Evolutionary conservation across 2,329 filamentous ascomycete genomes (phyloP).

Genomic region (Paraconiothyrium sp.): DNA sequence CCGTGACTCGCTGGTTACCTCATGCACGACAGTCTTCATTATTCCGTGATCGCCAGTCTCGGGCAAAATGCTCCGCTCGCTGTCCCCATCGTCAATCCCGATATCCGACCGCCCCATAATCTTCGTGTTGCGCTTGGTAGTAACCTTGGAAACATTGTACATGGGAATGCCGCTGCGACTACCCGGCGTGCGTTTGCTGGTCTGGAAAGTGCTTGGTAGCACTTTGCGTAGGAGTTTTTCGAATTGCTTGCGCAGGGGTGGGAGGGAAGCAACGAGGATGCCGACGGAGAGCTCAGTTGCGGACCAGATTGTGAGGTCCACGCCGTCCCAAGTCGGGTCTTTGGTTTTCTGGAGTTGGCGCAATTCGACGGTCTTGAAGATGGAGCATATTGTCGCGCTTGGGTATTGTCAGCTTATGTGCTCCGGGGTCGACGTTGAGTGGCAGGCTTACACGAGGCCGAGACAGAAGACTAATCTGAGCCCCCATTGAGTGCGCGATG

Average conservation of each 20-base stretch:
- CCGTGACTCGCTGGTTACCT: constrained; percentile 25
- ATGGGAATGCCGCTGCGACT: constrained; percentile 25
- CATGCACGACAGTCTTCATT: constrained; percentile 32
- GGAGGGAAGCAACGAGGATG: constrained; percentile 35
- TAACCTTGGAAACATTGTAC: constrained; percentile 23
- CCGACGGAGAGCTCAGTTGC: constrained; percentile 35
- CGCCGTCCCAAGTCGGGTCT: constrained; percentile 37
- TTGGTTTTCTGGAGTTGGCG: constrained; percentile 29
- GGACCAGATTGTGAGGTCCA: constrained; percentile 37
- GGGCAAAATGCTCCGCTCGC: constrained; percentile 30
- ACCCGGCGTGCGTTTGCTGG: constrained; percentile 20
- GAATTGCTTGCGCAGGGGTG: constrained; percentile 39
- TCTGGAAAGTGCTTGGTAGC: constrained; percentile 26
- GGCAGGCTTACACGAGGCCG: constrained; percentile 32
- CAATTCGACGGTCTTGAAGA: constrained; percentile 39
- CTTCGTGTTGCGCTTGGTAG: constrained; percentile 20
- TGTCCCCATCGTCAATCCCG: constrained; percentile 30
- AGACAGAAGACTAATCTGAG: constrained; percentile 39
- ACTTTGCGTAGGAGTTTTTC: constrained; percentile 30
- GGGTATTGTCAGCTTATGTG: background rate
- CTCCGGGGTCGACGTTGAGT: background rate
- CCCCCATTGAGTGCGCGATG: constrained; percentile 36
- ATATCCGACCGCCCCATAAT: constrained; percentile 21
- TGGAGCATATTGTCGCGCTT: constrained; percentile 33
- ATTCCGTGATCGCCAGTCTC: constrained; percentile 23